A percentile compares a stretch with the other conserved stretches of the same genome.
phyloP scores from a whole-genome alignment of 1,139 yeast species.

The Williopsis jadinii region DNA sequence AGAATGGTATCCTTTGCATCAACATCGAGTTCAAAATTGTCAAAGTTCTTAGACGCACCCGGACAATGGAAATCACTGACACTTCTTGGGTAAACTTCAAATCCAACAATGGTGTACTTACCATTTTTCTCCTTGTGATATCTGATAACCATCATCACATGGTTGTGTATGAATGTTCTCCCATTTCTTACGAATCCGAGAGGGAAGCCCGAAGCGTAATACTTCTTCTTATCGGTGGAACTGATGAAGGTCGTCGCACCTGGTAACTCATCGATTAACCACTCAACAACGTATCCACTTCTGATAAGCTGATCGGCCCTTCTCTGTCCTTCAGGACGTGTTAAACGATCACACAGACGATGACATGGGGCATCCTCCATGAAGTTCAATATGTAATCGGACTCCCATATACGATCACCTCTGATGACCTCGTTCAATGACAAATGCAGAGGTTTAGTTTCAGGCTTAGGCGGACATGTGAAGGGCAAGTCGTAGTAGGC shows the following conservation, averaged over 20 bases:
- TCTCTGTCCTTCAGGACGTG: constrained; percentile 41
- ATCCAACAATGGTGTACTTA: constrained; percentile 68
- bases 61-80: constrained; percentile 65
- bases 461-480: constrained; percentile 62
- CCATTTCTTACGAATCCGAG: constrained; percentile 62
- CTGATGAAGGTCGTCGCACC: constrained; percentile 84
- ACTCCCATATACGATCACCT: constrained; percentile 76
- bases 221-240: constrained; percentile 50
- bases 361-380: constrained; percentile 60
- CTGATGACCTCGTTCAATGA: constrained; percentile 72
- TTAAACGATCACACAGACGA: constrained; percentile 57
- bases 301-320: constrained; percentile 58
- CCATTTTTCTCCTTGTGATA: constrained; percentile 52
- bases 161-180: constrained; percentile 62
- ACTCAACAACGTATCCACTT: constrained; percentile 71
- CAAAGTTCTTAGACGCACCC: constrained; percentile 53
- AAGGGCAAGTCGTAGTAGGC: constrained; percentile 74
- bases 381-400: constrained; percentile 58
- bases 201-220: constrained; percentile 85
- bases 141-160: constrained; percentile 72
- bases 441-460: constrained; percentile 53
- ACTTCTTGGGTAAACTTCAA: constrained; percentile 85
- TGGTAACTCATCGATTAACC: constrained; percentile 81
- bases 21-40: constrained; percentile 43
- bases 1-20: constrained; percentile 29